Conservation (phyloP, 83 land plant species). For the Diphasiastrum complanatum region DNA sequence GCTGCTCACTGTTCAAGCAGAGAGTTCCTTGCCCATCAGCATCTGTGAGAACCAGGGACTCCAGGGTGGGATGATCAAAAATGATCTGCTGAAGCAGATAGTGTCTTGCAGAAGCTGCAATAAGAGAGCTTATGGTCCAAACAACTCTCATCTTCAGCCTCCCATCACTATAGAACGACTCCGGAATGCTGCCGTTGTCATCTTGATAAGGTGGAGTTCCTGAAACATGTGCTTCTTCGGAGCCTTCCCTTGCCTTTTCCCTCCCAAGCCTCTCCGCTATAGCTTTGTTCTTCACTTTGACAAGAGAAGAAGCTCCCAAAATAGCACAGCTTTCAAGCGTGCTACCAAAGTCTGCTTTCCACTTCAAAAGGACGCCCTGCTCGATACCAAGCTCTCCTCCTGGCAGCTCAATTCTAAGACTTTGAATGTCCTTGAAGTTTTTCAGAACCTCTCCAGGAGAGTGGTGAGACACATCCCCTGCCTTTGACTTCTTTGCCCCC, state of each 20-base stretch:
- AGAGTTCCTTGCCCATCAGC: constrained; percentile 17
- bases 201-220: neutral
- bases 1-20: constrained; percentile 11
- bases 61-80: constrained; percentile 9
- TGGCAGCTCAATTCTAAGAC: constrained; percentile 12
- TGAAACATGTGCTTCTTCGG: neutral
- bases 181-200: constrained; percentile 9
- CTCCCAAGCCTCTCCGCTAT: too few relatives aligned
- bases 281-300: too few relatives aligned
- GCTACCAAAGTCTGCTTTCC: constrained; percentile 17
- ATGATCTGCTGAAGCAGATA: constrained; percentile 9
- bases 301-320: constrained; percentile 4
- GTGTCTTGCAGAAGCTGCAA: constrained; percentile 9
- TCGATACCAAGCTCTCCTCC: constrained; percentile 7
- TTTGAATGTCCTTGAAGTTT: too few relatives aligned
- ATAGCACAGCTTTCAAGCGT: too few relatives aligned
- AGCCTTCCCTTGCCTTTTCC: too few relatives aligned
- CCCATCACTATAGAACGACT: constrained; percentile 13
- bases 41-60: too few relatives aligned
- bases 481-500: neutral
- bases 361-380: constrained; percentile 4
- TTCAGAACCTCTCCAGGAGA: constrained; percentile 7
- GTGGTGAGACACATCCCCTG: constrained; percentile 13
- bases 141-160: neutral
- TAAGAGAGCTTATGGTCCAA: constrained; percentile 14